Evolutionary conservation across 495 filamentous ascomycete genomes (phyloP), one percentile per base, ranked within the genome.

Genomic region (Amorphotheca resinae): DNA sequence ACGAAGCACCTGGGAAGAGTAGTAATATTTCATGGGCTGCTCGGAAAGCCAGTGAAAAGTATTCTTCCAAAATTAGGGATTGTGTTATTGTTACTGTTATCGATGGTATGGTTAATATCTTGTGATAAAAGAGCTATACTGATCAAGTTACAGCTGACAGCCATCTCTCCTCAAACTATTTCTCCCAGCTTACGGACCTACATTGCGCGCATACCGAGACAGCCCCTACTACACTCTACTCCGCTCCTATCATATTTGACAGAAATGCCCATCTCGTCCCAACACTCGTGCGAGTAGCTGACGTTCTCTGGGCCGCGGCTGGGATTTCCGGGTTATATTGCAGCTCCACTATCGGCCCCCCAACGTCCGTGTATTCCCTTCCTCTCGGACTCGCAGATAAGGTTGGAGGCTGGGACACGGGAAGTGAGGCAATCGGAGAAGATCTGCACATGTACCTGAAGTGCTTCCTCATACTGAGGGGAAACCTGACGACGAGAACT

Each of bases 371-470:
- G 16, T 83, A 83, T 53, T 82, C 79, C 14, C 53, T 82, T 2
- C 71, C 79, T 0, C 67, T 83, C 14, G 59, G 67, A 16, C 55
- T 83, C 23, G 76, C 73, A 23, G 73, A 80, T 50, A 62, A 65
- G 16, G 78, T 80, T 15, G 76, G 77, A 33, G 50, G 50, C 12
- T 53, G 50, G 50, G 50, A 53, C 35, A 32, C 45, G 9, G 50
- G 34, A 6, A 4, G 20, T 1, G 46, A 49, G 15, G 76, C 78
- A 11, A 81, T 83, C 44, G 79, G 79, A 37, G 79, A 83, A 54
- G 79, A 83, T 50, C 60, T 83, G 55, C 79, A 83, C 59, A 83
- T 82, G 79, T 76, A 80, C 44, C 62, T 82, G 38, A 82, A 83
- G 59, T 83, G 78, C 62, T 83, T 82, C 60, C 82, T 82, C 42